These are phyloP conservation scores for Coffea humblotiana DNA, from an alignment of 305 asterid species.

Conservation along the genomic window DNA sequence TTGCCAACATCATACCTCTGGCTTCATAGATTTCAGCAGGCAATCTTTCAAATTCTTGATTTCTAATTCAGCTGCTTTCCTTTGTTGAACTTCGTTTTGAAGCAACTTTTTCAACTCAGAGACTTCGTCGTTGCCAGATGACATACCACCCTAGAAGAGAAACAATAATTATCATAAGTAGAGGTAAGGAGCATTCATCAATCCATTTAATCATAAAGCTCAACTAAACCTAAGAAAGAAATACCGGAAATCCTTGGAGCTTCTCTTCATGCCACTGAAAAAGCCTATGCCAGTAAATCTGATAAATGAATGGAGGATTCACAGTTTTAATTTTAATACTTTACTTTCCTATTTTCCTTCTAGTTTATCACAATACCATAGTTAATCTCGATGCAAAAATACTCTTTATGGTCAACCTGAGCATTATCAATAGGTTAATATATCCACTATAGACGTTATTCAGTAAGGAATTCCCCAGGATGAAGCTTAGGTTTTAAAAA, in stretches of 20 bases:
- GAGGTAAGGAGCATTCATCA: neutral
- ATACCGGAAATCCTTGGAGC: neutral
- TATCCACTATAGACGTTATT: neutral
- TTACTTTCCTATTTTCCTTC: neutral
- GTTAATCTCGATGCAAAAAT: neutral
- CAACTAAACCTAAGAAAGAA: neutral
- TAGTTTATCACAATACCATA: neutral
- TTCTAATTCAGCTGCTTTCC: constrained; percentile 87
- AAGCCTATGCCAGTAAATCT: neutral
- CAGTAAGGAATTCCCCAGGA: neutral
- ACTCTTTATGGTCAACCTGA: neutral
- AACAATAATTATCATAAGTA: constrained; percentile 29
- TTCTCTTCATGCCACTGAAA: neutral
- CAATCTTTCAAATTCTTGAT: constrained; percentile 52
- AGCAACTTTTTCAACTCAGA: constrained; percentile 64
- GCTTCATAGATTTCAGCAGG: constrained; percentile 47
- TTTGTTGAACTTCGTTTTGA: constrained; percentile 59
- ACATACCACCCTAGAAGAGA: constrained; percentile 40
- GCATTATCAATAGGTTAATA: neutral
- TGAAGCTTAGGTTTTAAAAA: neutral
- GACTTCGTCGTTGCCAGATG: constrained; percentile 49
- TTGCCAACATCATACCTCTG: constrained; percentile 50
- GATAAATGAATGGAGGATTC: neutral
- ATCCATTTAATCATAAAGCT: constrained; percentile 2
- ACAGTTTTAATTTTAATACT: neutral